Percentiles rank a stretch among this genome's conserved stretches.
Conservation (phyloP, 1,284 basidiomycete species). For the Kwoniella shivajii region DNA sequence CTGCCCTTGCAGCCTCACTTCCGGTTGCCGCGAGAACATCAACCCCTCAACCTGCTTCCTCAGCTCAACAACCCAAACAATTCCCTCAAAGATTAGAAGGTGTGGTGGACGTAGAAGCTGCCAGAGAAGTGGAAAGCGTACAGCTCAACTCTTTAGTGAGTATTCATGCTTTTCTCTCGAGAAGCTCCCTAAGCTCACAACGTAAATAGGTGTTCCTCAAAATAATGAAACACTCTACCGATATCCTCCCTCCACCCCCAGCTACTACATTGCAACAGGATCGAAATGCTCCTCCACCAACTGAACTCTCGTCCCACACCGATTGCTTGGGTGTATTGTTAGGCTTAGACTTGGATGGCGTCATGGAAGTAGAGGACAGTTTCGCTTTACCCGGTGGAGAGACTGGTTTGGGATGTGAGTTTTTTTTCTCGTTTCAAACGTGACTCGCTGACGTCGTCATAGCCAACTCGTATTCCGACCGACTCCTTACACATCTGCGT, state of each 20-base stretch:
- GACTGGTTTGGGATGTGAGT: constrained; percentile 45
- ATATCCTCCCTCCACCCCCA: constrained; percentile 48
- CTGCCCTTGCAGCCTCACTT: constrained; percentile 74
- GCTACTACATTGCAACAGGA: constrained; percentile 39
- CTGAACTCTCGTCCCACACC: constrained; percentile 49
- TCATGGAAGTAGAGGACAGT: constrained; percentile 87
- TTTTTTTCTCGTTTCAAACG: neutral
- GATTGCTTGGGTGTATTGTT: constrained; percentile 81
- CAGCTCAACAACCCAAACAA: constrained; percentile 45
- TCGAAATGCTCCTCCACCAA: constrained; percentile 47
- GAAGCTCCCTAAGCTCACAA: neutral
- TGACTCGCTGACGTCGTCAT: neutral
- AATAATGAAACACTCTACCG: constrained; percentile 73
- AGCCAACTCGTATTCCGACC: constrained; percentile 48
- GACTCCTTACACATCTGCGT: constrained; percentile 47
- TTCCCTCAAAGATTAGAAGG: constrained; percentile 88
- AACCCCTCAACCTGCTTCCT: constrained; percentile 63
- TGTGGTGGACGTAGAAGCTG: constrained; percentile 84
- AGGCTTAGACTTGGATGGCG: constrained; percentile 88
- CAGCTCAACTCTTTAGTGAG: constrained; percentile 83
- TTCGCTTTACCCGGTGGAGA: constrained; percentile 70
- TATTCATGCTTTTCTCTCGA: constrained; percentile 9
- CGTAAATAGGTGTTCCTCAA: constrained; percentile 79
- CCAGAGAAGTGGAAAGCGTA: constrained; percentile 73
- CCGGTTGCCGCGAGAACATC: constrained; percentile 65